phyloP scores from a whole-genome alignment of 139 green algal species.

The Tetraselmis striata region DNA sequence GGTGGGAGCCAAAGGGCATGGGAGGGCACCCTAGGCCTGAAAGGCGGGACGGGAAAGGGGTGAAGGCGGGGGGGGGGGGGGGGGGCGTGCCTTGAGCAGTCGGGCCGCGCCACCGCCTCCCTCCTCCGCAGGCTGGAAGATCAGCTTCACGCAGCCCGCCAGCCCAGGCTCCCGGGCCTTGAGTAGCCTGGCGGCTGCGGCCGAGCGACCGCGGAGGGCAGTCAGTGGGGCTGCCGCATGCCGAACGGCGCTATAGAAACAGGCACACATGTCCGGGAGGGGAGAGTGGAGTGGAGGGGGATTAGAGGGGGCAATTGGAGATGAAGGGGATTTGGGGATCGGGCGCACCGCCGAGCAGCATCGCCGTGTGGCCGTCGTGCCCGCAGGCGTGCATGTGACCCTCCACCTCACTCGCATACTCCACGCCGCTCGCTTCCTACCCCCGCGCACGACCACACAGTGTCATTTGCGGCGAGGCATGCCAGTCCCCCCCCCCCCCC shows the following conservation, averaged over 20 bases:
- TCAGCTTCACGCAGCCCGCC: slow-evolving; percentile 17
- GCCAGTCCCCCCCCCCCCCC: too few species aligned
- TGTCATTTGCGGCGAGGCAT: background rate
- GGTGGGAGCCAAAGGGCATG: background rate
- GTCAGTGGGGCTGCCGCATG: too few species aligned
- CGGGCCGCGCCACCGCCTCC: slow-evolving; percentile 15
- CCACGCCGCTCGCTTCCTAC: background rate
- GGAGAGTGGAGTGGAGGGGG: too few species aligned
- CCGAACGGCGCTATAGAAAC: too few species aligned
- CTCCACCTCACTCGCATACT: background rate
- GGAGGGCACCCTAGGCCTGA: too few species aligned
- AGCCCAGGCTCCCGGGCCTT: background rate
- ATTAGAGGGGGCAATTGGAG: too few species aligned
- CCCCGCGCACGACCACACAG: background rate
- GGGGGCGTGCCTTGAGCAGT: slow-evolving; percentile 4
- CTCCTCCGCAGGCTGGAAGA: slow-evolving; percentile 37
- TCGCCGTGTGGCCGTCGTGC: slow-evolving; percentile 18
- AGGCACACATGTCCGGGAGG: too few species aligned
- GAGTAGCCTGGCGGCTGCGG: background rate
- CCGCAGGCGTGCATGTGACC: slow-evolving; percentile 24
- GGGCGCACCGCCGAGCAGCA: slow-evolving; percentile 15
- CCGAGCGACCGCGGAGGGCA: background rate
- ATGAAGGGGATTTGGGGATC: too few species aligned
- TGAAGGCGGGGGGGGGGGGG: background rate
- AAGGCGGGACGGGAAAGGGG: background rate